Percentiles rank a stretch among this genome's conserved stretches.
phyloP scores from a whole-genome alignment of 2,329 filamentous ascomycete genomes.

The Monilinia aucupariae region DNA sequence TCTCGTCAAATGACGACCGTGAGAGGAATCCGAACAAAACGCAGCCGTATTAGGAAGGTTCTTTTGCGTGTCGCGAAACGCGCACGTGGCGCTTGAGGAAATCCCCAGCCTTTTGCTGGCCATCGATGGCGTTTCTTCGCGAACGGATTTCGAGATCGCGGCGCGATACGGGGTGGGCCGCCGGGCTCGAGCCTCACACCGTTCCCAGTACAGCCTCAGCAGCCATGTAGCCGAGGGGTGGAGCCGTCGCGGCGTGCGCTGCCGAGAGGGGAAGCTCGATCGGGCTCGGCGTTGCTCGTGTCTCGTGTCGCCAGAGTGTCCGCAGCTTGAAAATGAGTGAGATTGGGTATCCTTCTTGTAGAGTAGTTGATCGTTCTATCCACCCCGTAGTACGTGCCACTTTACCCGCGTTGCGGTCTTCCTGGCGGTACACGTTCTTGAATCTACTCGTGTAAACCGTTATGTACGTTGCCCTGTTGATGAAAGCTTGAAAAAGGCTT shows the following conservation, averaged over 20 bases:
- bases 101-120: background rate
- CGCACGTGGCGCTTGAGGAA: background rate
- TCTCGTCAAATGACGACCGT: background rate
- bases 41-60: conserved; percentile 12
- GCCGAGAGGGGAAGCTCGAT: conserved; percentile 14
- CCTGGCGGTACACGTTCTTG: no score
- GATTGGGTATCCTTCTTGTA: no score
- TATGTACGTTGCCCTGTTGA: background rate
- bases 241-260: conserved; percentile 11
- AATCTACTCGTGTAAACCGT: conserved; percentile 1
- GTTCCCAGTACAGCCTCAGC: background rate
- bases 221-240: conserved; percentile 5
- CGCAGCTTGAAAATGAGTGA: no score
- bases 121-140: background rate
- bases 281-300: background rate
- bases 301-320: no score
- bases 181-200: background rate
- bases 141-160: conserved; percentile 7
- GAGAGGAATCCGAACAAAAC: background rate
- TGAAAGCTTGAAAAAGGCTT: background rate
- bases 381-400: no score
- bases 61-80: background rate
- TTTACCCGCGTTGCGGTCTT: no score
- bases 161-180: background rate
- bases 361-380: no score